Evolutionary conservation across 768 basidiomycete species (phyloP).

Genomic region (Xanthoconium purpureum): DNA sequence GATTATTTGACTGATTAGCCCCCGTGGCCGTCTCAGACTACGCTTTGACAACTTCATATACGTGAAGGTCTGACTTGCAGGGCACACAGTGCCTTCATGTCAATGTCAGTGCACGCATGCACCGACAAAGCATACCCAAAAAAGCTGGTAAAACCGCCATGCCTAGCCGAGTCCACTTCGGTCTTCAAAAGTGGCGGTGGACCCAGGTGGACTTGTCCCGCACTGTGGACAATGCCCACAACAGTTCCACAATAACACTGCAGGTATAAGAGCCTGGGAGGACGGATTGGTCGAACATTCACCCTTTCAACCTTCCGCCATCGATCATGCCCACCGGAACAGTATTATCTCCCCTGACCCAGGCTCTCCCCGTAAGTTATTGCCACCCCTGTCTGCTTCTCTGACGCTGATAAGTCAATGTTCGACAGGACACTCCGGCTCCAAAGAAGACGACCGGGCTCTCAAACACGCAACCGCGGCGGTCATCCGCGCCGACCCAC

Average conservation of each 20-base stretch:
- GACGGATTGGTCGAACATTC: not conserved
- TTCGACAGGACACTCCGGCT: conserved; percentile 5
- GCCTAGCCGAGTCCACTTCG: not conserved
- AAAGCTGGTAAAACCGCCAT: not conserved
- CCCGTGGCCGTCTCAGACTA: too few relatives aligned
- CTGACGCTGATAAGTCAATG: not conserved
- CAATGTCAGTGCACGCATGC: not conserved
- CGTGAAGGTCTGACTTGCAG: too few relatives aligned
- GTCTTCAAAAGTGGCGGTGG: conserved; percentile 3
- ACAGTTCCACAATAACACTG: conserved; percentile 2
- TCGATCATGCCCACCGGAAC: conserved; percentile 8
- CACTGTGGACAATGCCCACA: conserved; percentile 17
- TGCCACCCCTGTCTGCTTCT: not conserved
- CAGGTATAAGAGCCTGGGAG: conserved; percentile 11
- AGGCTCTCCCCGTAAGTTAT: conserved; percentile 10
- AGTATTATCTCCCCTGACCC: not conserved
- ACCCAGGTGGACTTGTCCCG: not conserved
- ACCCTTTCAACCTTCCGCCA: not conserved
- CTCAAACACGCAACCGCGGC: not conserved
- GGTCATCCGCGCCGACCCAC: not conserved
- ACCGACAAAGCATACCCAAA: conserved; percentile 6
- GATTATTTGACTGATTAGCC: not conserved
- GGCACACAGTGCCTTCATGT: not conserved
- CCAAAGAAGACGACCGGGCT: not conserved
- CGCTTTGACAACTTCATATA: too few relatives aligned